Base-by-base conservation (phyloP, 208 protist genomes). In the Wallacemonas collosoma region DNA sequence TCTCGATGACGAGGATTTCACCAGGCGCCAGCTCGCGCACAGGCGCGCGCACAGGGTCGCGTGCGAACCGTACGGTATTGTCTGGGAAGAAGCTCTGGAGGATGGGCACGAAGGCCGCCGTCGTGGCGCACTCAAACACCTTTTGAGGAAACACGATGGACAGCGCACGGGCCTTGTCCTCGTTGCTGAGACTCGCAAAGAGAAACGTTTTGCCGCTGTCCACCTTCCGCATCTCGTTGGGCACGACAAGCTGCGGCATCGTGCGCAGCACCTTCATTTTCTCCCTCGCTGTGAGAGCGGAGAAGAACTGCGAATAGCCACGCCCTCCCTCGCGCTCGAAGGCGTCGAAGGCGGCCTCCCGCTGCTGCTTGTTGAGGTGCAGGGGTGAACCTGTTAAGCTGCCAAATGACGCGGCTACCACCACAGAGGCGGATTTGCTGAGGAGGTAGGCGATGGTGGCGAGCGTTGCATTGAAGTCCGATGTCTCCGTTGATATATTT, bases 271-370 rank as follows among this genome's bases (percentile, higher is more conserved):
- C 75, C 51, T 90, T 75, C 70, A 87, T 56, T 79, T 91, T 92
- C 67, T 72, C 55, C 41, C 53, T 54, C 6, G 83, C 62, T 9
- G 82, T 65, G 9, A 88, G 73, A 6, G 66, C 71, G 50, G 82
- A 80, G 57, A 93, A 93, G 72, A 83, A 93, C 68, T 91, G 84
- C 14, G 76, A 89, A 74, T 88, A 91, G 50, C 90, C 87, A 50
- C 88, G 79, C 1, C 85, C 87, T 2, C 75, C 76, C 60, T 94
- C 87, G 3, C 64, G n/a, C 15, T 68, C 66, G 47, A 95, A 95
- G 3, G 80, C 85, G n/a, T 91, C 82, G 51, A 90, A 73, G 11
- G 80, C 83, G 4, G 68, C 77, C 45, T 92, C 86, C 7, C 80
- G 79, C 66, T 90, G 76, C 11, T 73, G 51, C 15, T 79, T 71